Evolutionary conservation across 2,329 filamentous ascomycete species (phyloP).

Genomic region (Davidsoniella neocaledoniae): DNA sequence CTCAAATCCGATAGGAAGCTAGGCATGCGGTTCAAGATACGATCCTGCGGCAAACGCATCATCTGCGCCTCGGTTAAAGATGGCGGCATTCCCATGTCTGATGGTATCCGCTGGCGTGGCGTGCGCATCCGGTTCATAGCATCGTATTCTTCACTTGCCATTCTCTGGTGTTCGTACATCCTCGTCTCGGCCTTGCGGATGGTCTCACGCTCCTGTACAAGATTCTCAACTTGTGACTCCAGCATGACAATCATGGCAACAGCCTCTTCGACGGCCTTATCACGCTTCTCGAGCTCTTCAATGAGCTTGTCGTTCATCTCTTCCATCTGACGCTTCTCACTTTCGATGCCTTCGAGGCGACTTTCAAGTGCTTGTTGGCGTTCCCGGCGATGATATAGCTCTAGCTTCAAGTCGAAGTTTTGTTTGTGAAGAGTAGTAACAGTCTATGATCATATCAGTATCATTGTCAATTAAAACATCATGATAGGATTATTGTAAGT

Average conservation of each 20-base stretch:
- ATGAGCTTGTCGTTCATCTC: conserved; percentile 42
- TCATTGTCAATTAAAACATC: conserved; percentile 3
- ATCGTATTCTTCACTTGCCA: conserved; percentile 12
- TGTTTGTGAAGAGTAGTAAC: conserved; percentile 55
- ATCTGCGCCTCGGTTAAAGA: neutral
- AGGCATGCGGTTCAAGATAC: conserved; percentile 38
- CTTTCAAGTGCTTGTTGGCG: conserved; percentile 43
- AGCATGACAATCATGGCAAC: conserved; percentile 51
- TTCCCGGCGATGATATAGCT: conserved; percentile 53
- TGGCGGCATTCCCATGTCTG: conserved; percentile 15
- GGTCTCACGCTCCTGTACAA: conserved; percentile 36
- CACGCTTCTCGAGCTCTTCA: conserved; percentile 46
- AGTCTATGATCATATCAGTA: conserved; percentile 26
- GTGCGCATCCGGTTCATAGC: neutral
- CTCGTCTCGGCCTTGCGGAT: conserved; percentile 30
- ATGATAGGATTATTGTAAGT: neutral
- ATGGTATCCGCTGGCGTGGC: conserved; percentile 1
- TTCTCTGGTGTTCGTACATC: conserved; percentile 10
- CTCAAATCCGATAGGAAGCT: conserved; percentile 46
- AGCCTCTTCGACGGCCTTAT: conserved; percentile 54
- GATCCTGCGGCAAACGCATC: conserved; percentile 1
- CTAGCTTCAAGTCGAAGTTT: conserved; percentile 62
- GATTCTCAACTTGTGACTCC: conserved; percentile 40
- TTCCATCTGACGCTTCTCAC: conserved; percentile 35
- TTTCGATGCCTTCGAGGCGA: conserved; percentile 36